These are phyloP conservation scores for Fusarium setosum DNA, from an alignment of 2,329 filamentous ascomycete species.

Conservation along the genomic window DNA sequence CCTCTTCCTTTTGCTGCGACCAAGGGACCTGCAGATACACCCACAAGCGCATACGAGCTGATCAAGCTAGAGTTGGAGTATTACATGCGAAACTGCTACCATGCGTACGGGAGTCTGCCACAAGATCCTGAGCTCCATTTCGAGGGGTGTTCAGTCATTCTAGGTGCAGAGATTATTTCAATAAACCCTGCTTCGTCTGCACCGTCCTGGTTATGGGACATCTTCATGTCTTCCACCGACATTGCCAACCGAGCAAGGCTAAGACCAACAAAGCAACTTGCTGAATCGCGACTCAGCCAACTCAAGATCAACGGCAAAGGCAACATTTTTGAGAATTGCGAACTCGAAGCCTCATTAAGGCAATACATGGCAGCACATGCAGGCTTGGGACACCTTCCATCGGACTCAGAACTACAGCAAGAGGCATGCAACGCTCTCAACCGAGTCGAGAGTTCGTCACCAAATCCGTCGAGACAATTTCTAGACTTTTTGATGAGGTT, in stretches of 20 bases:
- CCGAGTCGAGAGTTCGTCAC: not conserved
- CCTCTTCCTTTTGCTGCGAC: conserved; percentile 33
- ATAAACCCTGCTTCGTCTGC: conserved; percentile 21
- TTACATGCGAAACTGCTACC: conserved; percentile 27
- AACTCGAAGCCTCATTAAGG: conserved; percentile 23
- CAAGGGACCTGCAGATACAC: conserved; percentile 33
- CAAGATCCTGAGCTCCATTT: conserved; percentile 29
- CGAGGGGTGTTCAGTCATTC: conserved; percentile 30
- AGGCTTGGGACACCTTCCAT: conserved; percentile 21
- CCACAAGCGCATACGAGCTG: conserved; percentile 33
- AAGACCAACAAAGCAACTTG: conserved; percentile 21
- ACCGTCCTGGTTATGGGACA: conserved; percentile 29
- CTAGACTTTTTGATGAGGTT: conserved; percentile 30
- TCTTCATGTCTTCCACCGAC: conserved; percentile 29
- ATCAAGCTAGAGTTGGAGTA: conserved; percentile 34
- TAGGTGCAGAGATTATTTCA: conserved; percentile 26
- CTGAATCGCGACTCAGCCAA: conserved; percentile 23
- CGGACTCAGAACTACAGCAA: conserved; percentile 29
- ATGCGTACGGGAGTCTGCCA: conserved; percentile 11
- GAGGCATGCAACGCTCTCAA: conserved; percentile 24
- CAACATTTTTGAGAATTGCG: conserved; percentile 34
- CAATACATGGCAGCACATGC: conserved; percentile 25
- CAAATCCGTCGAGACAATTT: conserved; percentile 22
- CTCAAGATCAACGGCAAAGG: conserved; percentile 35
- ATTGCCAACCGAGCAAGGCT: conserved; percentile 31